Base-by-base conservation (phyloP, 331 rosid genomes). In the Malus hybrid region DNA sequence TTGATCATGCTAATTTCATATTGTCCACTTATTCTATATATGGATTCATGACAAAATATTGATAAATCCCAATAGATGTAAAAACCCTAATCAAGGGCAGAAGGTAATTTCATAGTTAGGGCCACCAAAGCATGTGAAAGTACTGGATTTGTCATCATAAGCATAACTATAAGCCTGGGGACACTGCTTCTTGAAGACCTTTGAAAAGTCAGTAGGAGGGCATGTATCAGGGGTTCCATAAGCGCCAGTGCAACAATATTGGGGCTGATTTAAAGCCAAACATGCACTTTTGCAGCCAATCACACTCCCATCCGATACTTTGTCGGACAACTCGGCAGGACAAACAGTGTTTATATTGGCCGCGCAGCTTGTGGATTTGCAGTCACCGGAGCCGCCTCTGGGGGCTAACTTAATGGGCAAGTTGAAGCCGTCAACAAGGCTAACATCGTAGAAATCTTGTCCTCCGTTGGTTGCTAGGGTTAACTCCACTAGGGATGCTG, bases 151-250 rank as follows among this genome's bases (percentile, higher is more conserved):
- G 63, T 87, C 88, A 77, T 87, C 90, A 75, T 62, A 87, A 0
- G 90, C 88, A 75, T 87, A 87, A 66, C 88, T 87, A 72, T 87
- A 84, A 63, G 90, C 88, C 13, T 77, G 75, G 28, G 85, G 90
- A 29, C 90, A 87, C 22, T 67, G 84, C 0, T n/a, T 20, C 82
- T 87, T 84, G 29, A 87, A 87, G 11, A 87, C 66, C 71, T 8
- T 56, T 11, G 90, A 84, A 60, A 82, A 84, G 5, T 8, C 1
- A 3, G 50, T 77, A 12, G 90, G 82, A 13, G 68, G 70, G 75
- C 90, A 84, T 13, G 39, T 80, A 1, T 62, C 56, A 46, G 90
- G 82, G 16, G 82, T 7, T 20, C 4, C 65, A 79, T 39, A 83
- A 2, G 10, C 36, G 30, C 74, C 81, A 19, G 73, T 81, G 60